Conservation (phyloP, 345 rosid species). For the Syzygium oleosum region DNA sequence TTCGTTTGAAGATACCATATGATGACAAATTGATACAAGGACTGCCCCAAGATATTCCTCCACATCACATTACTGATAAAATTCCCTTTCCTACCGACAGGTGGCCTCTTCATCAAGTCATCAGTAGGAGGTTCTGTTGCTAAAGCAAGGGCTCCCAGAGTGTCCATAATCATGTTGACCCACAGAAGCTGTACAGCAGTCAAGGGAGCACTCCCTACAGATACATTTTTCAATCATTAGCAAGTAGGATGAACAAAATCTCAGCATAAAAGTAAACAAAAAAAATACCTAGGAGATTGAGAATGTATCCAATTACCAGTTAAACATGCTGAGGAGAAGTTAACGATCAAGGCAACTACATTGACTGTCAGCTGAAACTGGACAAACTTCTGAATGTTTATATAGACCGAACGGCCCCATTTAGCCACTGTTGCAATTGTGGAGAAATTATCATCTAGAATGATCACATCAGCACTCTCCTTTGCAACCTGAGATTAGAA, state of each 20-base stretch:
- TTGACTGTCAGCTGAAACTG: constrained; percentile 94
- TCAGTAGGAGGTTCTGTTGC: constrained; percentile 84
- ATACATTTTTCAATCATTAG: not conserved
- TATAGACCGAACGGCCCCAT: constrained; percentile 88
- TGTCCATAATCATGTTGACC: constrained; percentile 93
- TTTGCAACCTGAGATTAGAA: constrained; percentile 53
- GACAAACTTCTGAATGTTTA: constrained; percentile 84
- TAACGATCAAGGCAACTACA: constrained; percentile 73
- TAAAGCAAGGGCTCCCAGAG: constrained; percentile 82
- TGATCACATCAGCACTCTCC: constrained; percentile 86
- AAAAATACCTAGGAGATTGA: not conserved
- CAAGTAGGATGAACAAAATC: constrained; percentile 1
- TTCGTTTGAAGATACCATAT: constrained; percentile 61
- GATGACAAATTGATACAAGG: constrained; percentile 65
- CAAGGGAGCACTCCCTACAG: constrained; percentile 66
- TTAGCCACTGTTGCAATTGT: constrained; percentile 74
- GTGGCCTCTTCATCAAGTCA: constrained; percentile 57
- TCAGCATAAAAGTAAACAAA: not conserved
- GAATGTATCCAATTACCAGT: constrained; percentile 39
- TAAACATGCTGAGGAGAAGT: constrained; percentile 85
- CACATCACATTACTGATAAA: constrained; percentile 92
- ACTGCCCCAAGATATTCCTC: constrained; percentile 93
- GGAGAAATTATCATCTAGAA: constrained; percentile 80
- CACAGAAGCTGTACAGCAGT: constrained; percentile 84
- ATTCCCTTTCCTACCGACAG: constrained; percentile 75